These are phyloP conservation scores for Monosporozyma aquatica DNA, from an alignment of 805 yeast genomes.

Conservation along the genomic window DNA sequence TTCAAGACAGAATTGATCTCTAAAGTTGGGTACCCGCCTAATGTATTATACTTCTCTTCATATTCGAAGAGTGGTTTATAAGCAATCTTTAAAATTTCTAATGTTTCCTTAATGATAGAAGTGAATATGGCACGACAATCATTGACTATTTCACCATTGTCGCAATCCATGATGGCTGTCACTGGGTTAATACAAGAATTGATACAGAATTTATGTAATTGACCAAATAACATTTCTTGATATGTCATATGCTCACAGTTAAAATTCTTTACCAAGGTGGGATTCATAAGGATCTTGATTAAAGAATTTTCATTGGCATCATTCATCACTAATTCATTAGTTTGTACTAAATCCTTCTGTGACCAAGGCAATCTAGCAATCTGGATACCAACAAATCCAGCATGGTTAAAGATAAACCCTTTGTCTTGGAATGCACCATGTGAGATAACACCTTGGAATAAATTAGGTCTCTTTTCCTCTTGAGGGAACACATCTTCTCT, in stretches of 20 bases:
- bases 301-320: constrained; percentile 21
- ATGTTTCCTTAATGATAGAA: constrained; percentile 29
- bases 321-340: constrained; percentile 5
- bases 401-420: constrained; percentile 43
- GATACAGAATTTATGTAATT: constrained; percentile 65
- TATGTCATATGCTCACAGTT: constrained; percentile 31
- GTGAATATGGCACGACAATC: constrained; percentile 33
- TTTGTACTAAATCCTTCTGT: constrained; percentile 17
- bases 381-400: constrained; percentile 57
- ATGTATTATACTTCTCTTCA: constrained; percentile 13
- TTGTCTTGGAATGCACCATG: constrained; percentile 66
- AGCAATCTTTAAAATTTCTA: constrained; percentile 25
- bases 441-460: constrained; percentile 68
- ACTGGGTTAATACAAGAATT: constrained; percentile 80
- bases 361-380: constrained; percentile 47
- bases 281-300: constrained; percentile 22
- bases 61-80: constrained; percentile 25
- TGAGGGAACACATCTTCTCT: constrained; percentile 48
- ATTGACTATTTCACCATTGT: constrained; percentile 65
- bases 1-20: constrained; percentile 24
- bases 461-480: constrained; percentile 39
- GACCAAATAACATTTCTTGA: constrained; percentile 46
- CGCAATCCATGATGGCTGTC: constrained; percentile 67
- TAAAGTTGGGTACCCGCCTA: constrained; percentile 22
- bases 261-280: constrained; percentile 22